phyloP scores from a whole-genome alignment of 257 asterid genomes.

The Linderniella brevidens region DNA sequence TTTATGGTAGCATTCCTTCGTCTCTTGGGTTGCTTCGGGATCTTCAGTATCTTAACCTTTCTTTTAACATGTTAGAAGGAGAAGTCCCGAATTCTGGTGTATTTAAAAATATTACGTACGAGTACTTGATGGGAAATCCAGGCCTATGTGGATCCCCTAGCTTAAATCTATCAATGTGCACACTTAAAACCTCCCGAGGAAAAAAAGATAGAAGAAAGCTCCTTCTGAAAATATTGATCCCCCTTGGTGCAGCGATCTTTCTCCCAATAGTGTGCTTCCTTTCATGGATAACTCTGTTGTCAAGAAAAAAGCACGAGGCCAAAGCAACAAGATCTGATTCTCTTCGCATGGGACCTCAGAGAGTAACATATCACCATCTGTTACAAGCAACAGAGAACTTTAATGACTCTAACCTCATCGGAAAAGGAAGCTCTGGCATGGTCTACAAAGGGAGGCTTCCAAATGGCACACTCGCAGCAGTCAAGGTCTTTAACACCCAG shows the following conservation, averaged over 20 bases:
- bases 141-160: conserved; percentile 17
- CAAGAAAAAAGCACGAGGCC: conserved; percentile 6
- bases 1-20: conserved; percentile 20
- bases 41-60: conserved; percentile 20
- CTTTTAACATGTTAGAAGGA: conserved; percentile 24
- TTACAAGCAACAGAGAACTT: conserved; percentile 16
- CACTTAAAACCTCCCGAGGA: conserved; percentile 6
- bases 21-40: conserved; percentile 20
- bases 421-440: conserved; percentile 20
- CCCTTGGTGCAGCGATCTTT: conserved; percentile 10
- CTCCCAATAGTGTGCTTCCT: conserved; percentile 5
- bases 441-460: conserved; percentile 16
- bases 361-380: conserved; percentile 16
- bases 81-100: conserved; percentile 20
- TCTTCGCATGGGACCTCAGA: conserved; percentile 6
- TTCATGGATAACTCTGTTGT: conserved; percentile 10
- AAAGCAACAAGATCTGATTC: conserved; percentile 5
- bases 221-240: conserved; percentile 15
- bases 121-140: conserved; percentile 19
- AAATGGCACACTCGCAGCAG: conserved; percentile 15
- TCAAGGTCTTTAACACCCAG: conserved; percentile 20
- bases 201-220: conserved; percentile 3
- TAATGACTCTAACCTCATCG: conserved; percentile 12
- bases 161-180: conserved; percentile 11
- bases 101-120: conserved; percentile 12